A percentile compares a stretch with the other conserved stretches of the same genome.
Conservation (phyloP, 768 basidiomycete species). For the Suillus ampliporus region DNA sequence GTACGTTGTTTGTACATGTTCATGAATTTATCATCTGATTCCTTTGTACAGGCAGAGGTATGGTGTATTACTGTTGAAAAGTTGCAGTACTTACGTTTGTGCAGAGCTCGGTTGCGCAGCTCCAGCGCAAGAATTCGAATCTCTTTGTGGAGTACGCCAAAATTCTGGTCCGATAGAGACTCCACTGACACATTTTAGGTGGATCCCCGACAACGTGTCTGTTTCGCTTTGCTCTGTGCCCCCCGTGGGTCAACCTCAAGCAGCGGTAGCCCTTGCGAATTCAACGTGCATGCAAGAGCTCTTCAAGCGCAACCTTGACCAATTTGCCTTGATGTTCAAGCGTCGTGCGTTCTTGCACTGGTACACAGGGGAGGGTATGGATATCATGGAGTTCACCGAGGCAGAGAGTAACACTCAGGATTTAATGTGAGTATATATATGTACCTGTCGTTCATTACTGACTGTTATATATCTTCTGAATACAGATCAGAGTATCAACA, state of each 20-base stretch:
- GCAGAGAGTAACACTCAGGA: conserved; percentile 85
- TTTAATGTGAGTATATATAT: conserved; percentile 65
- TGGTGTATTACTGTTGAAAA: conserved; percentile 25
- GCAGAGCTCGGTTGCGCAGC: conserved; percentile 70
- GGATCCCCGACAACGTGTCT: conserved; percentile 92
- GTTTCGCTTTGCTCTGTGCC: conserved; percentile 84
- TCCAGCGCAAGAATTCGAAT: conserved; percentile 76
- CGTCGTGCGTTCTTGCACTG: conserved; percentile 88
- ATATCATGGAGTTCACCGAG: conserved; percentile 80
- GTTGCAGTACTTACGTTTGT: conserved; percentile 14
- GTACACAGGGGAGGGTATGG: conserved; percentile 94
- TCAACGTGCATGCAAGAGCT: conserved; percentile 87
- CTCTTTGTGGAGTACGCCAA: conserved; percentile 78
- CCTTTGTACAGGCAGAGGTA: conserved; percentile 55
- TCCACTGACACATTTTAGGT: conserved; percentile 47
- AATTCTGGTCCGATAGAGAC: not conserved
- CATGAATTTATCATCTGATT: not conserved
- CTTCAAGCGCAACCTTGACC: conserved; percentile 73
- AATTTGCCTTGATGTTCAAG: conserved; percentile 86
- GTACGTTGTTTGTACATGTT: conserved; percentile 47
- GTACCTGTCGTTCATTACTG: conserved; percentile 1
- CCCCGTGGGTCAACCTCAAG: conserved; percentile 78
- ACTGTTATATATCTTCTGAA: conserved; percentile 13
- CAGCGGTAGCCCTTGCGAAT: conserved; percentile 75
- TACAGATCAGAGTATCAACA: conserved; percentile 90